Base-by-base conservation (phyloP, 306 rosid species). In the Ormosia emarginata region DNA sequence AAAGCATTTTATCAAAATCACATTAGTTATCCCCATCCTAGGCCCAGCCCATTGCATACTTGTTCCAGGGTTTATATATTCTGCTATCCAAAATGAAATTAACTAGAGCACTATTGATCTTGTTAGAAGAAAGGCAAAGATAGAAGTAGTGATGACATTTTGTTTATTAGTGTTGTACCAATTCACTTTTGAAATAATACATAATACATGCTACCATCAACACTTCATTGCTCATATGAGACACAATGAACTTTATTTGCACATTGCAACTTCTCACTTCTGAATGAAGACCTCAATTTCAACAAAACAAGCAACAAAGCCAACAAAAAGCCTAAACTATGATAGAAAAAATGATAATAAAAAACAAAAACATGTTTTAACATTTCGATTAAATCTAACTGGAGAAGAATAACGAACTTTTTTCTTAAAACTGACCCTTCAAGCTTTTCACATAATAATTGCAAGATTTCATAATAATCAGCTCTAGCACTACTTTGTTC, bases 361-460 rank as follows among this genome's bases (percentile, higher is more conserved):
- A 32, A 41, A 1, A 13, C 3, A 44, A 32, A 13, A 61, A 75
- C 15, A 8, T 30, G 9, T 40, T 74, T 40, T 4, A 59, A 59
- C 39, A 59, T 59, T 29, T 8, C 15, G 32, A 75, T 75, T 4
- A 43, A 59, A 61, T 24, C n/a, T 13, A 5, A 75, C 15, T 14
- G 8, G 14, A 75, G 11, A 68, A 24, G 34, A 24, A 18, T 4
- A 12, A 58, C 3, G 11, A 18, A 32, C 7, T 1, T 70, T 58
- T 65, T 61, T 32, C 50, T 46, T 41, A 10, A 8, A 8, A 40
- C 40, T 58, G 13, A 13, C 43, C 34, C 69, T 12, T 63, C 44
- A 11, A 71, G 12, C 30, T 75, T 75, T 75, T 41, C 67, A 53
- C 66, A 67, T 55, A 30, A 59, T 52, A 66, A 69, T 79, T 70